Percentiles rank a stretch among this genome's conserved stretches.
phyloP scores from a whole-genome alignment of 306 rosid species.

The Mimosa bimucronata region DNA sequence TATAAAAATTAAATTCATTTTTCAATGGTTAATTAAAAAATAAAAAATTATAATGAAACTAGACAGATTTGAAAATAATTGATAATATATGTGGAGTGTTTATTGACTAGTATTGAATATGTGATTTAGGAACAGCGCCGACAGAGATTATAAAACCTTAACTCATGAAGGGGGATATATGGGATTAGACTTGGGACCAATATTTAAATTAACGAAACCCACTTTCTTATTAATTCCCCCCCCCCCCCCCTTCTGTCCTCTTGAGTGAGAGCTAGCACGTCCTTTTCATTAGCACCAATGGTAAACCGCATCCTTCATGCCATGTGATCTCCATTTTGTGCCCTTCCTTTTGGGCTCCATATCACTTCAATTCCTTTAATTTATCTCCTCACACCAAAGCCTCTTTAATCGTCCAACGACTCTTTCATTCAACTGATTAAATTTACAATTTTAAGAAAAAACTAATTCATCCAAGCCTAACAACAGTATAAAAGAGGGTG shows the following conservation, averaged over 20 bases:
- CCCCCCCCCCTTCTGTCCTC: background rate
- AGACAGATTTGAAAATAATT: background rate
- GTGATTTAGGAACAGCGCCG: background rate
- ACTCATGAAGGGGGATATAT: constrained; percentile 4
- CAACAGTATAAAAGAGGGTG: background rate
- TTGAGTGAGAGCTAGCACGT: background rate
- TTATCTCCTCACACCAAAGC: background rate
- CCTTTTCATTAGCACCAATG: background rate
- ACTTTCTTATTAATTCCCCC: constrained; percentile 12
- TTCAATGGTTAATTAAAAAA: background rate
- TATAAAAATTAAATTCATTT: no score
- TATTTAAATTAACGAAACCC: constrained; percentile 2
- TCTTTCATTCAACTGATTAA: background rate
- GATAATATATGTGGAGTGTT: background rate
- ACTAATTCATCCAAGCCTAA: background rate
- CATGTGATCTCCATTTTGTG: constrained; percentile 5
- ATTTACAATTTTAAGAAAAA: background rate
- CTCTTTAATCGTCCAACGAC: background rate
- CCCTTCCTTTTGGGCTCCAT: background rate
- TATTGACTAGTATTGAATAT: no score
- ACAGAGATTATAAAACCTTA: constrained; percentile 32
- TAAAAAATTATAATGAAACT: background rate
- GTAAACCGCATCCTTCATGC: background rate
- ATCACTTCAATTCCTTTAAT: background rate
- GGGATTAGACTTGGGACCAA: constrained; percentile 26